A percentile compares a stretch with the other conserved stretches of the same genome.
These are phyloP conservation scores for Naegleria lovaniensis DNA, from an alignment of 208 protist genomes.

Conservation along the genomic window DNA sequence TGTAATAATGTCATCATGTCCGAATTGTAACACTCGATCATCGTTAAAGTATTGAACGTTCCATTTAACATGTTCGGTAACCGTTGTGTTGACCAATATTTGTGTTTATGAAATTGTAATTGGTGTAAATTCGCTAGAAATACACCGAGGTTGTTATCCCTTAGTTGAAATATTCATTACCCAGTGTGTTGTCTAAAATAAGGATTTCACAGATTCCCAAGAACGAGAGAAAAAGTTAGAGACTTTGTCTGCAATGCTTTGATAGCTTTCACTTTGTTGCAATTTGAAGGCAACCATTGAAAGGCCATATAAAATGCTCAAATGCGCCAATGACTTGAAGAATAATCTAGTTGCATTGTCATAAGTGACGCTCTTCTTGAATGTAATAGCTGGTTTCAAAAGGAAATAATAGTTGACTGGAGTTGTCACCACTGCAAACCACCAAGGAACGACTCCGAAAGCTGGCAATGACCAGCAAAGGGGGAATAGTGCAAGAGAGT, in stretches of 20 bases:
- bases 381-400: neutral
- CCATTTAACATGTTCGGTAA: too few species aligned
- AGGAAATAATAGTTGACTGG: constrained; percentile 21
- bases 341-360: constrained; percentile 12
- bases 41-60: too few species aligned
- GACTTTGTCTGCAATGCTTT: neutral
- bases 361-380: neutral
- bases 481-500: neutral
- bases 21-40: too few species aligned
- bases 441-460: neutral
- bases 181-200: neutral
- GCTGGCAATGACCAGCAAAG: neutral
- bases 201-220: neutral
- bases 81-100: too few species aligned
- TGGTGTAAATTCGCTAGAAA: too few species aligned
- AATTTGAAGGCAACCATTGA: neutral
- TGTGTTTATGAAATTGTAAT: too few species aligned
- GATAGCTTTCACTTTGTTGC: neutral
- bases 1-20: too few species aligned
- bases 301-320: neutral
- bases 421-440: constrained; percentile 1
- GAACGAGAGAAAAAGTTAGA: neutral
- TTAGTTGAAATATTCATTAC: neutral
- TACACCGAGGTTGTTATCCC: too few species aligned
- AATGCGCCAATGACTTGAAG: neutral